Evolutionary conservation across 495 filamentous ascomycete genomes (phyloP), one percentile per base, ranked within the genome.

Genomic region (Penicillium lividum): DNA sequence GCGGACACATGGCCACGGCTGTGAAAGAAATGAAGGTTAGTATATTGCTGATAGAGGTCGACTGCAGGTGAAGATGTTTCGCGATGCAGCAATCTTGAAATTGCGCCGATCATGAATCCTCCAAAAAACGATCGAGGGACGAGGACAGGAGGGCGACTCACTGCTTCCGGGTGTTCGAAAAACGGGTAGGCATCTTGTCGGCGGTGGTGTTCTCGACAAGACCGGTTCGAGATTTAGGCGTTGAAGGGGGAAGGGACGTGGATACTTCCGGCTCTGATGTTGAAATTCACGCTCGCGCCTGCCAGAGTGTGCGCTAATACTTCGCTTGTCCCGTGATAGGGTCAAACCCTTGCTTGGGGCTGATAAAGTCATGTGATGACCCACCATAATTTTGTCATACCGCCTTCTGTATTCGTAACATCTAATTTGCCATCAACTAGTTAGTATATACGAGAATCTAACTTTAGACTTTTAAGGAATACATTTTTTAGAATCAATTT

Each of bases 1-100:
- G 91, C 90, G 68, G 89, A 92, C 74, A 97, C 92, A 79, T 96
- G 91, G 75, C 92, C 92, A 82, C 92, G 92, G 84, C 88, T 90
- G 71, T 57, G 47, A 58, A 52, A 70, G 28, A 63, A 60, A 47
- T 53, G 61, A 47, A 58, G 50, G 52, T 66, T 60, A 75, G 64
- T 65, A 22, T 52, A 51, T 42, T 30, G 28, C 28, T 31, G 46
- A 30, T 18, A 7, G 31, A 42, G 55, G 48, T 50, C 53, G 58
- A 52, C 53, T 36, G 51, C 42, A 48, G 58, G n/a, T 49, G 46
- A 49, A 49, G 10, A 49, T 49, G 27, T 30, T 3, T 31, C 15
- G 46, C 11, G 25, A 33, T 34, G 44, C 38, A 47, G 60, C 51
- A 62, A 55, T 62, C 56, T 62, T 62, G 65, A 66, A 64, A 56